These are phyloP conservation scores for Lepidium aucheri DNA, from an alignment of 345 rosid species.

Conservation along the genomic window DNA sequence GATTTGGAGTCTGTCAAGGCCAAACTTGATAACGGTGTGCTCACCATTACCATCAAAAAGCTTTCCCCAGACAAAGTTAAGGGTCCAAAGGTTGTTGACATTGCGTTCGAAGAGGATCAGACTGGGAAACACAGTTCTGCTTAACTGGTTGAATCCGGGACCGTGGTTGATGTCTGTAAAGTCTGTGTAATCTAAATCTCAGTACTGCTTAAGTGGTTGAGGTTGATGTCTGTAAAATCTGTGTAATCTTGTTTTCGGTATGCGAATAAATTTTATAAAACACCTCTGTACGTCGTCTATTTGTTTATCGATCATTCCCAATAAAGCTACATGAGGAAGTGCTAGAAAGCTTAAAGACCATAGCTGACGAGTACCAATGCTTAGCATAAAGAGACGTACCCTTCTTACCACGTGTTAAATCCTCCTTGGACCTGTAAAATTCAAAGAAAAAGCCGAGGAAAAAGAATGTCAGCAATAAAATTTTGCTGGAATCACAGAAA, in stretches of 20 bases:
- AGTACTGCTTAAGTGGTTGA: not conserved
- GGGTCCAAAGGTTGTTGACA: slow-evolving; percentile 50
- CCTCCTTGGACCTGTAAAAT: not conserved
- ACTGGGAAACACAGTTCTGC: slow-evolving; percentile 27
- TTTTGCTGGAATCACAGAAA: not conserved
- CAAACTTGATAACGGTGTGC: slow-evolving; percentile 63
- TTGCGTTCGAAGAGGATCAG: slow-evolving; percentile 35
- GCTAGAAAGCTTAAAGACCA: not conserved
- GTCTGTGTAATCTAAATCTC: not conserved
- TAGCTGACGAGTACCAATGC: not conserved
- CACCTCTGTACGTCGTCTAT: not conserved
- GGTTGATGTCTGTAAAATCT: not conserved
- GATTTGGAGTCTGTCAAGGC: slow-evolving; percentile 60
- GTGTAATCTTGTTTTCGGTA: not conserved
- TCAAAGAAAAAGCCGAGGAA: not conserved
- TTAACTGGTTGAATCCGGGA: not conserved
- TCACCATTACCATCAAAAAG: slow-evolving; percentile 48
- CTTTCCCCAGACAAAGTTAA: slow-evolving; percentile 53
- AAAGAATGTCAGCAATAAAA: not conserved
- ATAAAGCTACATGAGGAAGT: not conserved
- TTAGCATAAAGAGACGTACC: not conserved
- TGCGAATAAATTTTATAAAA: not conserved
- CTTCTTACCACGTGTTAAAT: not conserved
- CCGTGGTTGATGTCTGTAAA: not conserved
- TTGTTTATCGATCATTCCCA: not conserved